Base-by-base conservation (phyloP, 2,329 filamentous ascomycete genomes). In the Aureobasidium pullulans region DNA sequence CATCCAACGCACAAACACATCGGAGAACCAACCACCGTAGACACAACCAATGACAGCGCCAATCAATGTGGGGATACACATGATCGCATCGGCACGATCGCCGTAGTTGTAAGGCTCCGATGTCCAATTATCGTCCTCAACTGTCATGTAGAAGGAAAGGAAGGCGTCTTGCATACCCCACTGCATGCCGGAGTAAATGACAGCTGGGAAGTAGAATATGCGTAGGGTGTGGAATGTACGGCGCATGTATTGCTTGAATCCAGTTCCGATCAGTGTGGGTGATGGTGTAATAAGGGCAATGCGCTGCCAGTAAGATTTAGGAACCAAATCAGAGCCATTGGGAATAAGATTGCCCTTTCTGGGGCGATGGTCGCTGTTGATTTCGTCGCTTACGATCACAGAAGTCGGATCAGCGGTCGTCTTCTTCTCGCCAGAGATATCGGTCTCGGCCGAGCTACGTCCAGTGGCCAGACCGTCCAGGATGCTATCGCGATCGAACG, bases 101-200 rank as follows among this genome's bases (percentile, higher is more conserved):
- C 70, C 73, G 66, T 84, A 84, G 67, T 81, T 77, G 76, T 79
- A 84, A 0, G 82, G 82, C 9, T 72, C 69, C 0, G 71, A 76
- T 29, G 77, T 78, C 77, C 80, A 84, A 63, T 77, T 77, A 62
- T 82, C 80, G 64, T 84, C 79, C 65, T 83, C 76, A 1, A 84
- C 75, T 0, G 81, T 84, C 34, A 83, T 72, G 62, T 84, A 83
- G 66, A 84, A 84, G 1, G 79, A 80, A 23, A 84, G 70, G 70
- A 81, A 83, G n/a, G 81, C 80, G 63, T 83, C 81, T 67, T 84
- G 82, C 32, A 79, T 74, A 4, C 81, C 81, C 81, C 81, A 84
- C 65, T 84, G 81, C 28, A 84, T 68, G 8, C 81, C 81, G 2
- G 80, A 79, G 62, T 79, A 84, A 62, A 81, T 75, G 9, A 84